Evolutionary conservation across 176 grass and related monocot genomes (phyloP).

Genomic region (Carex scoparia): DNA sequence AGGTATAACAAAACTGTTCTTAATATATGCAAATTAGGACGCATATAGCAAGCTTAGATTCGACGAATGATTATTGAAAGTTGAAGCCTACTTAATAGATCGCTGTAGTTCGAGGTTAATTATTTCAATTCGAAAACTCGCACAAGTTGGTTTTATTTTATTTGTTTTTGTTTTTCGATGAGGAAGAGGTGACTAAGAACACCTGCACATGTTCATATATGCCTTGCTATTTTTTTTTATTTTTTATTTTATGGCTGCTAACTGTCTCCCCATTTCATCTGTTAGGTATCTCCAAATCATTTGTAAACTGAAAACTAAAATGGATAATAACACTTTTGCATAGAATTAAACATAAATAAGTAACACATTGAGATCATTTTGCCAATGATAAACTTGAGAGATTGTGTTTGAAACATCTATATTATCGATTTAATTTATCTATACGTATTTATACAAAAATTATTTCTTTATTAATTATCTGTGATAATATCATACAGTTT

Average conservation of each 20-base stretch:
- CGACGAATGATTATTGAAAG: neutral
- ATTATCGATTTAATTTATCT: too few relatives aligned
- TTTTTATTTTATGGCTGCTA: neutral
- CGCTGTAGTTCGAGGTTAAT: slow-evolving; percentile 6
- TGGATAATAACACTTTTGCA: too few relatives aligned
- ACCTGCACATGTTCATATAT: neutral
- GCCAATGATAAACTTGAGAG: too few relatives aligned
- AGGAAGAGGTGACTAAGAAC: slow-evolving; percentile 1
- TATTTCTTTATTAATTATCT: neutral
- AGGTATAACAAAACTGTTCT: neutral
- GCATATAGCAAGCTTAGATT: slow-evolving; percentile 16
- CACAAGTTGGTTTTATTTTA: neutral
- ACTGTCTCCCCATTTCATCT: neutral
- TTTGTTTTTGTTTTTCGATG: neutral
- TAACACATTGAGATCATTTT: too few relatives aligned
- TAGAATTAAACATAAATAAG: too few relatives aligned
- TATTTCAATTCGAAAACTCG: neutral
- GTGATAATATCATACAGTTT: neutral
- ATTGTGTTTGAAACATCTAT: too few relatives aligned
- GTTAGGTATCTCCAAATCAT: neutral
- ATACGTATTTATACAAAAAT: too few relatives aligned
- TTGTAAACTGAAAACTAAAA: too few relatives aligned
- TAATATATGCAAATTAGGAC: neutral
- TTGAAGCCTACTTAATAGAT: slow-evolving; percentile 23
- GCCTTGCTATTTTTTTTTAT: neutral